phyloP scores from a whole-genome alignment of 805 yeast genomes.

The Ogataea corticis region DNA sequence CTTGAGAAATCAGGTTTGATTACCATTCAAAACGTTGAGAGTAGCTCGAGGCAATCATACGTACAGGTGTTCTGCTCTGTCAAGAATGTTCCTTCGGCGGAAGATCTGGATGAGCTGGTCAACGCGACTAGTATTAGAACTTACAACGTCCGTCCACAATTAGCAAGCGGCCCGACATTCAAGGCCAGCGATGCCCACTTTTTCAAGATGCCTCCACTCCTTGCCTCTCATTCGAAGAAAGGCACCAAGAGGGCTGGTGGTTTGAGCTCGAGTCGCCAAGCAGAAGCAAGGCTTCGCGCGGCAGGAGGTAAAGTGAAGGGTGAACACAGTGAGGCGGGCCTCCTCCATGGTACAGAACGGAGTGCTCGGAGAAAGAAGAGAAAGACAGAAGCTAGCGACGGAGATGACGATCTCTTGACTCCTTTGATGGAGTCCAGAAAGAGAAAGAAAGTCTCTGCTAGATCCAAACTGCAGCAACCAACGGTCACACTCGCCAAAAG shows the following conservation, averaged over 20 bases:
- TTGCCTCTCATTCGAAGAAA: background rate
- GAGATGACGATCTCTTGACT: constrained; percentile 26
- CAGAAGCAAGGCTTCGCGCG: constrained; percentile 17
- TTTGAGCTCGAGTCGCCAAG: constrained; percentile 9
- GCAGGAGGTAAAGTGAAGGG: constrained; percentile 9
- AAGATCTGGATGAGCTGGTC: constrained; percentile 10
- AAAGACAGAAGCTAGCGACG: constrained; percentile 2
- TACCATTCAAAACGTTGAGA: constrained; percentile 11
- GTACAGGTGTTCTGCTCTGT: constrained; percentile 13
- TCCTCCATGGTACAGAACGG: background rate
- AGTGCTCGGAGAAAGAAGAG: constrained; percentile 3
- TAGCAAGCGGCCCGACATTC: constrained; percentile 13
- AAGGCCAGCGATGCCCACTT: constrained; percentile 25
- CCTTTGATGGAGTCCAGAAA: constrained; percentile 32
- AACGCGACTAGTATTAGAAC: background rate
- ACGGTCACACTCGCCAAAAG: constrained; percentile 12
- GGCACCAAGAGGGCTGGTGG: background rate
- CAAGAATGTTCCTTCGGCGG: constrained; percentile 15
- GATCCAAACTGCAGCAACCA: constrained; percentile 13
- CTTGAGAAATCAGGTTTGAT: constrained; percentile 35
- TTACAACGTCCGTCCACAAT: constrained; percentile 3
- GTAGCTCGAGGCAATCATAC: constrained; percentile 9
- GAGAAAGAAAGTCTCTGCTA: constrained; percentile 28
- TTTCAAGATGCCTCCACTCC: constrained; percentile 20
- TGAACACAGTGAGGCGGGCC: background rate